Percentiles rank a stretch among this genome's conserved stretches.
Evolutionary conservation across 139 green algal genomes (phyloP).

Genomic region (Chlorella ohadii): DNA sequence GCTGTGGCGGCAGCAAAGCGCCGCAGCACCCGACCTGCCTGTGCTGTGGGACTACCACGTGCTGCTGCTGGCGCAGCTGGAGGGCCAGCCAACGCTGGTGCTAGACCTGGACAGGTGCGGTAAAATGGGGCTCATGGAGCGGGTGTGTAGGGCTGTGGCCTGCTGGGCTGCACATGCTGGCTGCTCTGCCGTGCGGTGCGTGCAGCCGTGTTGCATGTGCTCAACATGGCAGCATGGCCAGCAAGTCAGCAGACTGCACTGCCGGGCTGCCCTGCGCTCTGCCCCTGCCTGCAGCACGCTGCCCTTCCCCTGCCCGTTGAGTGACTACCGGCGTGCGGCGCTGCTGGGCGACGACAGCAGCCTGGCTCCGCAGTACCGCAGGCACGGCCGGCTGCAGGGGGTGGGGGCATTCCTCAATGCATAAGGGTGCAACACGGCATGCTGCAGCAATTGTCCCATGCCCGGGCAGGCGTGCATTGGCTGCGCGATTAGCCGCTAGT

Average conservation of each 20-base stretch:
- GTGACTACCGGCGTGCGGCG: constrained; percentile 19
- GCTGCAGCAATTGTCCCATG: too few relatives aligned
- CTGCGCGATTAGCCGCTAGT: not conserved
- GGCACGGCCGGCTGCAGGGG: not conserved
- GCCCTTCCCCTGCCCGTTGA: constrained; percentile 51
- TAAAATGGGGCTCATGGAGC: not conserved
- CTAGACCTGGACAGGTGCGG: constrained; percentile 49
- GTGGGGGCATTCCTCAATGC: too few relatives aligned
- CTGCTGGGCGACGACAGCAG: not conserved
- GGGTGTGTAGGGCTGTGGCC: not conserved
- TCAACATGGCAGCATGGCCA: too few relatives aligned
- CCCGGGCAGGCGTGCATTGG: not conserved
- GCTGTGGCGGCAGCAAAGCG: constrained; percentile 51
- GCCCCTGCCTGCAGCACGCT: constrained; percentile 2
- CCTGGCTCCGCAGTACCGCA: constrained; percentile 18
- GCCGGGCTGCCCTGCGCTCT: not conserved
- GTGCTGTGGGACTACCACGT: constrained; percentile 59
- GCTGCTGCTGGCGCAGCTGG: constrained; percentile 14
- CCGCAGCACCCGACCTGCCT: not conserved
- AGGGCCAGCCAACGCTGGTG: constrained; percentile 8
- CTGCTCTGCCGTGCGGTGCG: too few relatives aligned
- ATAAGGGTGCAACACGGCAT: too few relatives aligned
- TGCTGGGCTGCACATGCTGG: not conserved
- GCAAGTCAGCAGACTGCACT: too few relatives aligned
- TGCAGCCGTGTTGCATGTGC: too few relatives aligned